Conservation (phyloP, 2,329 filamentous ascomycete genomes). For the Gaeumannomyces tritici region DNA sequence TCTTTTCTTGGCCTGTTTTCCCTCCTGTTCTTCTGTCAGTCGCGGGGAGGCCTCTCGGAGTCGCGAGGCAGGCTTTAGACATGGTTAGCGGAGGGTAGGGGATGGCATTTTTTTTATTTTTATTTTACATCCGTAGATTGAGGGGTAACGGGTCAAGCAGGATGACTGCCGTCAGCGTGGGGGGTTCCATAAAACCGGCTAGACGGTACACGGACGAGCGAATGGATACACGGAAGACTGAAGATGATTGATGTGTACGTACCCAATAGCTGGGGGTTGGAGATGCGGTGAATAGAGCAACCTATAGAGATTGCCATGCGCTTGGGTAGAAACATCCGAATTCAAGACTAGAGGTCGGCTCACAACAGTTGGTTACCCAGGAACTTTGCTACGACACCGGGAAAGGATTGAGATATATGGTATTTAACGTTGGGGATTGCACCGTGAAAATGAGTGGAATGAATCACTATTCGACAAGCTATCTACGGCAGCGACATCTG, state of each 20-base stretch:
- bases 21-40: background rate
- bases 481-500: no score
- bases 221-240: background rate
- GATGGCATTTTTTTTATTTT: background rate
- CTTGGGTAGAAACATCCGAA: no score
- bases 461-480: no score
- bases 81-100: background rate
- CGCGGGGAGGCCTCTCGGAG: background rate
- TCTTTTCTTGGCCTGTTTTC: background rate
- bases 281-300: background rate
- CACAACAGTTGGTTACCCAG: no score
- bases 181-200: background rate
- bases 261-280: no score
- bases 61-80: background rate
- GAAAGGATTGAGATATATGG: no score
- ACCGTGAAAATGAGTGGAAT: no score
- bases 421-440: no score
- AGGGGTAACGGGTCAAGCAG: constrained; percentile 53
- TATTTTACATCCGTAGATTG: constrained; percentile 31
- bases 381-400: no score
- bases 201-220: background rate
- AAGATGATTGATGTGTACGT: no score
- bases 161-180: constrained; percentile 44
- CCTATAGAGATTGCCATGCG: background rate
- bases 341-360: no score